Base-by-base conservation (phyloP, 2,329 filamentous ascomycete genomes). In the Thielaviopsis populi region DNA sequence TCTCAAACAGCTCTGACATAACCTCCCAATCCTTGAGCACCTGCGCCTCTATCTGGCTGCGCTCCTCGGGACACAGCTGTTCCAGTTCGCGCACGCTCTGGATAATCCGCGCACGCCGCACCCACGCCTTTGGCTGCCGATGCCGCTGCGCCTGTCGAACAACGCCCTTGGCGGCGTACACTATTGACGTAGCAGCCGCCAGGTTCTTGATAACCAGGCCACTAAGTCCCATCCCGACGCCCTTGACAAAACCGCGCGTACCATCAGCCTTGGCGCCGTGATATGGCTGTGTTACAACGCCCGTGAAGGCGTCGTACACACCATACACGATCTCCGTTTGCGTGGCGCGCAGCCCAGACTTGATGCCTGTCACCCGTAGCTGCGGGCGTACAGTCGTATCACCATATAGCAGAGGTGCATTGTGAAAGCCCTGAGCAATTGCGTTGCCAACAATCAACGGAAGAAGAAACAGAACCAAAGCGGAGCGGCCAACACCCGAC, bases 381-480 rank as follows among this genome's bases (percentile, higher is more conserved):
- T 83, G 83, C 1, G 79, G 78, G 2, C 86, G 79, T 1, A 89
- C 86, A 1, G 85, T 88, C 59, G 83, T 79, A 68, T 89, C 86
- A 15, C 85, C 85, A 68, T 88, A 89, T 0, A 89, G 76, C 1
- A 84, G 79, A 1, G 85, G 85, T 0, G 83, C 84, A 67, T 88
- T 88, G 70, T 88, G 85, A 67, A 88, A 87, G 1, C 85, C 85
- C 69, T 87, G 84, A 1, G 83, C 83, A 1, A 88, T 70, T 0
- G 83, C 82, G 48, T 87, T 73, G 0, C 80, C 77, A 1, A 87
- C 71, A 68, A 85, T 79, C 67, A 86, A 80, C 0, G 85, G 85
- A 0, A 82, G 80, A 66, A 75, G 77, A 6, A 76, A 77, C 3
- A 85, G 72, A 3, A 82, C 80, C 1, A 74, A 70, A 0, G 78